Base-by-base conservation (phyloP, 2,329 filamentous ascomycete genomes). In the Trichoderma guizhouense region DNA sequence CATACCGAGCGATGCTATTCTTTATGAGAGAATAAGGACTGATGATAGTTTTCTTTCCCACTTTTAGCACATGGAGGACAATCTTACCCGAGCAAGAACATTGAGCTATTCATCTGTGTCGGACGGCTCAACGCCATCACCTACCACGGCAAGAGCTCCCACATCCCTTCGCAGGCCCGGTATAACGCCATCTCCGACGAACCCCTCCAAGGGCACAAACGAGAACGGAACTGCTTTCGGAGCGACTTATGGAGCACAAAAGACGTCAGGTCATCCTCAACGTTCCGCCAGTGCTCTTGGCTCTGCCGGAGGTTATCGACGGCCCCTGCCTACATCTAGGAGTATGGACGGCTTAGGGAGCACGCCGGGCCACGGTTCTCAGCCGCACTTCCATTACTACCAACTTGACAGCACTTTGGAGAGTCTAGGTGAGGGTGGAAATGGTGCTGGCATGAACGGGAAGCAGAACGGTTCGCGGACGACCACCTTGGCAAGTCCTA, bases 61-160 rank as follows among this genome's bases (percentile, higher is more conserved):
- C 18, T 47, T 69, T 69, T 64, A 97, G 94, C 92, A 93, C 36
- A 97, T 98, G 94, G 95, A 98, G 82, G 94, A 92, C 47, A 98
- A 98, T 76, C 85, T 98, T 24, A 91, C 88, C 71, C 91, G 93
- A 73, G 95, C 94, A 34, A 89, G 93, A 76, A 90, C 91, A 11
- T 84, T 93, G 84, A 77, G 82, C 81, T 74, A 81, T 73, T 77
- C 80, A 11, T 74, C 80, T 43, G 72, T 79, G 3, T 88, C 86
- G 2, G 84, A 85, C 71, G 82, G 82, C 11, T 88, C 87, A 21
- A 87, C 86, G 1, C 85, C 87, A 15, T 88, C 84, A 69, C 88
- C 87, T 5, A 82, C 83, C 0, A 82, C 85, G 9, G 79, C 75
- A 28, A 78, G 78, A 12, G 75, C 79, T n/a, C 75, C 77, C 12